Evolutionary conservation across 176 grass and related monocot species (phyloP).

Genomic region (Leersia perrieri): DNA sequence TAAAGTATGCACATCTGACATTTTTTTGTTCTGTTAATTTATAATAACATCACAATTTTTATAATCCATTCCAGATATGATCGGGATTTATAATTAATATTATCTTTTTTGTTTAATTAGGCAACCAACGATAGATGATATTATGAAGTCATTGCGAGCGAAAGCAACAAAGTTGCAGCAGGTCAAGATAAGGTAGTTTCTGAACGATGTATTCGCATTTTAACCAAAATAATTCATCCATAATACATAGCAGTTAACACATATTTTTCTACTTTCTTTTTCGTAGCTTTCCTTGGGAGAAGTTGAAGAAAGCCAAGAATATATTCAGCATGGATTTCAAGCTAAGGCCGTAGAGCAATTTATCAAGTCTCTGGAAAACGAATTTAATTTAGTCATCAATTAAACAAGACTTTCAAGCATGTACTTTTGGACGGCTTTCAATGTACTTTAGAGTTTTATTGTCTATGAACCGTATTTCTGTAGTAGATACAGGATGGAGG

Average conservation of each 20-base stretch:
- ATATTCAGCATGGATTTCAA: not conserved
- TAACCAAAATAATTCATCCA: too few species aligned
- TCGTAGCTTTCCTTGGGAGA: not conserved
- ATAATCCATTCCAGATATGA: too few species aligned
- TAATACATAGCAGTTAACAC: too few species aligned
- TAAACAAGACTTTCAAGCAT: not conserved
- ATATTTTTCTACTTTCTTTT: not conserved
- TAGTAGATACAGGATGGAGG: not conserved
- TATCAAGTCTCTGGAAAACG: not conserved
- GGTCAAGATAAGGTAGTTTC: too few species aligned
- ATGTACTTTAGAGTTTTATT: not conserved
- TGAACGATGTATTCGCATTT: too few species aligned
- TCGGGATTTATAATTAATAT: too few species aligned
- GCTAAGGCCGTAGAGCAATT: not conserved
- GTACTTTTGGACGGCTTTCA: not conserved
- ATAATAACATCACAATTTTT: not conserved
- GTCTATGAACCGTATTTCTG: not conserved
- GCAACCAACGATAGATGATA: too few species aligned
- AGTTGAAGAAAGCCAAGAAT: not conserved
- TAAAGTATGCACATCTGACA: not conserved
- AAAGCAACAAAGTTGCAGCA: too few species aligned
- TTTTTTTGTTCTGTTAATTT: not conserved
- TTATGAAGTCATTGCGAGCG: too few species aligned
- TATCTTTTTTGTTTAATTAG: too few species aligned
- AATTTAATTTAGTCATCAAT: not conserved